phyloP scores from a whole-genome alignment of 352 stramenopile genomes.

The Globisporangium splendens region DNA sequence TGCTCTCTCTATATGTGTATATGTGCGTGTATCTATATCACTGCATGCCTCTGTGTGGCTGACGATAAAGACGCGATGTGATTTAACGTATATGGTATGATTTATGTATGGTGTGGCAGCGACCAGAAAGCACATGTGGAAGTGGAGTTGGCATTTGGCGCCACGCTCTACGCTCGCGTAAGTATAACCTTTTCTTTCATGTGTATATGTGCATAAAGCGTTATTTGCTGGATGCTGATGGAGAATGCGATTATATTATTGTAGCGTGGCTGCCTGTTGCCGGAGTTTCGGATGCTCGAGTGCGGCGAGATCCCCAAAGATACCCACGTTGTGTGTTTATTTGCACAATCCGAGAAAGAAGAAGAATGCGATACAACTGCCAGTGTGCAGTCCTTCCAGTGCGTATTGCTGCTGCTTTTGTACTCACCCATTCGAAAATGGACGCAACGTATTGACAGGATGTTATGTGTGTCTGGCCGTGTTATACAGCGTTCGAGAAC shows the following conservation, averaged over 20 bases:
- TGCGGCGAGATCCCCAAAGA: constrained; percentile 61
- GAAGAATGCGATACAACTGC: constrained; percentile 4
- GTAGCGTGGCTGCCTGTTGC: constrained; percentile 51
- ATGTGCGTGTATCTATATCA: too few species aligned
- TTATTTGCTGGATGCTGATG: too few species aligned
- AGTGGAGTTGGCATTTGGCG: constrained; percentile 42
- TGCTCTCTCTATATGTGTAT: too few species aligned
- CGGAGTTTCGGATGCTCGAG: constrained; percentile 65
- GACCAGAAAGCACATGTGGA: constrained; percentile 53
- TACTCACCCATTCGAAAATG: background rate
- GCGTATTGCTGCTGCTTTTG: background rate
- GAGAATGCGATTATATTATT: background rate
- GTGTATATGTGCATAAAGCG: too few species aligned
- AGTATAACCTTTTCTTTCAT: constrained; percentile 1
- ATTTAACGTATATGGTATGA: constrained; percentile 4
- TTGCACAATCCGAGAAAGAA: background rate
- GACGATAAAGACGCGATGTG: background rate
- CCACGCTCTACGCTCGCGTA: constrained; percentile 56
- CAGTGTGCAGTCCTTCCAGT: constrained; percentile 37
- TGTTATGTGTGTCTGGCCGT: background rate
- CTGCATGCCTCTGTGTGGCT: too few species aligned
- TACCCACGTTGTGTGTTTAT: constrained; percentile 33
- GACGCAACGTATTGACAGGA: background rate
- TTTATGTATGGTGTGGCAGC: constrained; percentile 22
- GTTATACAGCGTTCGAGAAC: constrained; percentile 15